Conservation (phyloP, 441 rosid species). For the Populus tomentosa region DNA sequence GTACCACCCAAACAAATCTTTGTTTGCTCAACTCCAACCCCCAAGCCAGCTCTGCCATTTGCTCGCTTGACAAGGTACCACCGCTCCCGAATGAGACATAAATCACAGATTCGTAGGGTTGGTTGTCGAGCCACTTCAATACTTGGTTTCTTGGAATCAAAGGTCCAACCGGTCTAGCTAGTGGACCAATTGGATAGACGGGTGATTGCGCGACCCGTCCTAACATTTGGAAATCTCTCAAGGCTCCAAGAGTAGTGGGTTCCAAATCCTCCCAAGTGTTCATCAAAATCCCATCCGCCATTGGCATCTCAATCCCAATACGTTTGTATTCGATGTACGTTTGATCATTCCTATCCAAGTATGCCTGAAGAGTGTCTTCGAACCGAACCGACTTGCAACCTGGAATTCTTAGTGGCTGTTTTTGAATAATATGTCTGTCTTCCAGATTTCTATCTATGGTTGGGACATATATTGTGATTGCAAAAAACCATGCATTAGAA, state of each 20-base stretch:
- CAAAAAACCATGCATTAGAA: constrained; percentile 57
- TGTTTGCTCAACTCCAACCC: too few species aligned
- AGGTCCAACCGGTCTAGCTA: too few species aligned
- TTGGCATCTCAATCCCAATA: constrained; percentile 1
- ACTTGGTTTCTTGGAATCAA: too few species aligned
- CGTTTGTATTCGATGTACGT: constrained; percentile 24
- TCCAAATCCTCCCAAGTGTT: constrained; percentile 36
- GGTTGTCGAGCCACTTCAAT: too few species aligned
- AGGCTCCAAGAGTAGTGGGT: constrained; percentile 16
- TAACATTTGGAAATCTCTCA: constrained; percentile 17
- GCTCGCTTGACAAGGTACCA: too few species aligned
- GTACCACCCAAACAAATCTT: too few species aligned
- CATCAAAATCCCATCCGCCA: constrained; percentile 30
- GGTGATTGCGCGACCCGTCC: constrained; percentile 30
- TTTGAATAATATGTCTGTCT: constrained; percentile 24
- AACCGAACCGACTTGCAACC: constrained; percentile 38
- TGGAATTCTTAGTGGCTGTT: constrained; percentile 34
- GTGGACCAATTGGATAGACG: constrained; percentile 46
- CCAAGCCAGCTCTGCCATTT: too few species aligned
- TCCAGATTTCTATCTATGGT: constrained; percentile 24
- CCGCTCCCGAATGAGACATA: too few species aligned
- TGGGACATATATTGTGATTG: constrained; percentile 33
- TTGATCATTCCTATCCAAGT: constrained; percentile 21
- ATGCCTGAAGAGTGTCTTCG: constrained; percentile 31
- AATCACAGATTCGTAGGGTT: too few species aligned